A percentile compares a stretch with the other conserved stretches of the same genome.
phyloP scores from a whole-genome alignment of 768 basidiomycete genomes.

The Suillus variegatus region DNA sequence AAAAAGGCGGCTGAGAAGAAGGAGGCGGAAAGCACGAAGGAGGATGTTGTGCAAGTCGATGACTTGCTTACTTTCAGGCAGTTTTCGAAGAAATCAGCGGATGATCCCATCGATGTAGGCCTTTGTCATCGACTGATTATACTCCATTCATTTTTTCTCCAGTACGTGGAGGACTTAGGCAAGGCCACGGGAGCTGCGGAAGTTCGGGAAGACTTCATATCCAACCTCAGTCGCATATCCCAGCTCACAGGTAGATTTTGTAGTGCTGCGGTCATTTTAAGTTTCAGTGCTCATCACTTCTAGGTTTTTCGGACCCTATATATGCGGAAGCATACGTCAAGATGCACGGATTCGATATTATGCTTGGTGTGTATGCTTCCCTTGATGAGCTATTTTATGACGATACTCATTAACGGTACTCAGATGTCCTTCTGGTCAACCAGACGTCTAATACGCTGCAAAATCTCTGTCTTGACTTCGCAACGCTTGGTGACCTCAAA shows the following conservation, averaged over 20 bases:
- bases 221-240: conserved; percentile 88
- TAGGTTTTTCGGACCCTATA: conserved; percentile 97
- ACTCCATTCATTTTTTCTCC: neutral
- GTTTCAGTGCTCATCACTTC: neutral
- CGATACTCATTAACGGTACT: neutral
- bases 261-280: neutral
- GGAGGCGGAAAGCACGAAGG: conserved; percentile 70
- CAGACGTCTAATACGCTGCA: conserved; percentile 93
- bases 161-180: conserved; percentile 86
- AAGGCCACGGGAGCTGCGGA: conserved; percentile 87
- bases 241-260: conserved; percentile 77
- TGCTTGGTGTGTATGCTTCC: conserved; percentile 59
- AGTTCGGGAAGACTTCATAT: conserved; percentile 89
- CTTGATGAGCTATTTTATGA: conserved; percentile 2
- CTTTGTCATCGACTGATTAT: neutral
- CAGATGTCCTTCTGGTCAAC: conserved; percentile 95
- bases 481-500: conserved; percentile 95
- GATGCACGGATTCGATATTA: conserved; percentile 96
- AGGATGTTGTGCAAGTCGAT: conserved; percentile 83
- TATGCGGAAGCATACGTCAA: conserved; percentile 98
- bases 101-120: conserved; percentile 74
- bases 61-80: conserved; percentile 92
- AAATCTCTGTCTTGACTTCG: conserved; percentile 96
- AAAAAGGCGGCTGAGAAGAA: conserved; percentile 92
- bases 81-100: conserved; percentile 88